Base-by-base conservation (phyloP, 768 basidiomycete genomes). In the Serendipita sp. region DNA sequence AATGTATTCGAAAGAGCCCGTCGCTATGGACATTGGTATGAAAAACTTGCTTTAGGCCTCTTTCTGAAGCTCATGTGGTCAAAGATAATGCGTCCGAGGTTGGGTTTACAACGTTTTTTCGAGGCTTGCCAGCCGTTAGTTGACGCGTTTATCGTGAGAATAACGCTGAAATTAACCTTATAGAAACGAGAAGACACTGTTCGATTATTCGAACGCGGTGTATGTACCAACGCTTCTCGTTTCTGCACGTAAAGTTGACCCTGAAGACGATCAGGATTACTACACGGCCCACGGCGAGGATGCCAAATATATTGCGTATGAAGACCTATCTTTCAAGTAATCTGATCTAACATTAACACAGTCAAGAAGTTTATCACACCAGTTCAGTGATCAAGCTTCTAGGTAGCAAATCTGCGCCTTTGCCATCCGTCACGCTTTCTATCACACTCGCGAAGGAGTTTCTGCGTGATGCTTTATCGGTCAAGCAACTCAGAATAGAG, bases 351-450 rank as follows among this genome's bases (percentile, higher is more conserved):
- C 7, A 3, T 56, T 46, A 23, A 3, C 35, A 16, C 30, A 60
- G 56, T 36, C 78, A 83, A 18, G 81, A 90, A 69, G 84, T 89
- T 63, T 92, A 83, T 69, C 86, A 83, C 65, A 99, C 96, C 2
- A 88, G 90, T 70, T 86, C 90, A 0, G 93, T 97, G 66, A 80
- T 99, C 74, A 95, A 95, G 74, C 88, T 90, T 72, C 83, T 96
- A 46, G 95, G 95, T 3, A 72, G 69, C 41, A 72, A 73, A 10
- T 66, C 70, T 2, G 71, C 72, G n/a, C 74, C 75, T 35, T 76
- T 96, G 0, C 85, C 90, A 0, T 86, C 85, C 63, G 91, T 96
- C 58, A 83, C 81, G 0, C 78, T 99, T 64, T 89, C 83, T 71
- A 75, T 79, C 65, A 82, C 81, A 15, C 83, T 91, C 16, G 93